Base-by-base conservation (phyloP, 129 eudicot species). In the carrot (Daucus carota) region DNA sequence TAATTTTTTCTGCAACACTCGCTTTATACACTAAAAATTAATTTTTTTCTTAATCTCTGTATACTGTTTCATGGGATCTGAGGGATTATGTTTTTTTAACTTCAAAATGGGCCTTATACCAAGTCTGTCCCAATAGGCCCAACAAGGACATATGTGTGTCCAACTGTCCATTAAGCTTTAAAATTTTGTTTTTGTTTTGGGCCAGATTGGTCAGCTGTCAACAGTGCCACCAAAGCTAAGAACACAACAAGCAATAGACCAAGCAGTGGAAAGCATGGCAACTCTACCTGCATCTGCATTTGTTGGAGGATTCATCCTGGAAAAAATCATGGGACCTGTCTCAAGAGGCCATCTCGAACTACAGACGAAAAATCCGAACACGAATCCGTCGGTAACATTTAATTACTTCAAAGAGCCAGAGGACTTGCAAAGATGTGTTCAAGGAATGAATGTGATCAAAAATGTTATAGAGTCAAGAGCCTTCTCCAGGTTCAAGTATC, bases 151-250 rank as follows among this genome's bases (percentile, higher is more conserved):
- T 16, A 62, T 14, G 0, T 63, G 38, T 54, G n/a, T n/a, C n/a
- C n/a, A n/a, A n/a, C n/a, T n/a, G n/a, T n/a, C n/a, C n/a, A n/a
- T n/a, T n/a, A n/a, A n/a, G n/a, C n/a, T n/a, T n/a, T n/a, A n/a
- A n/a, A n/a, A n/a, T n/a, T n/a, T n/a, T n/a, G n/a, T n/a, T 71
- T 76, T 72, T 43, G 31, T 47, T 71, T 73, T 43, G 54, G 36
- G 75, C 44, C 80, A 94, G 99, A 94, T 94, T 70, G 99, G 99
- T 43, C 99, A 94, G 80, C 90, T 94, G 6, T 86, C 97, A 20
- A 94, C 96, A 1, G 43, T 94, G 50, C 97, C 97, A 52, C 99
- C 99, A 38, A 94, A 91, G 77, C 85, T 89, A 81, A 94, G 99
- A 85, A 94, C 96, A 50, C 88, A 85, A 82, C 78, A 89, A 71